Evolutionary conservation across 148 eudicot genomes (phyloP).

Genomic region (Chenopodium formosanum): DNA sequence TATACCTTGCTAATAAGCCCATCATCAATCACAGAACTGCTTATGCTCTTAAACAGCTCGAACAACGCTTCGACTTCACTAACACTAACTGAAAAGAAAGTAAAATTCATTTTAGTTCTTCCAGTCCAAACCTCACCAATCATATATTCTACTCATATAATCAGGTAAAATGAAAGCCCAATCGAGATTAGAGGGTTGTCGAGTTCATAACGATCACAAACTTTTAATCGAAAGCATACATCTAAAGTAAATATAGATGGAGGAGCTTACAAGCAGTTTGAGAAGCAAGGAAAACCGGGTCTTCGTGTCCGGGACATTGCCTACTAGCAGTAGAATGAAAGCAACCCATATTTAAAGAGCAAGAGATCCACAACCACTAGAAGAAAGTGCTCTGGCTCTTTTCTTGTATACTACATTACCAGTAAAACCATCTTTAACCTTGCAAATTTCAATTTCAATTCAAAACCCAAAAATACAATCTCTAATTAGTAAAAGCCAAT

Average conservation of each 20-base stretch:
- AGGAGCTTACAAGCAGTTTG: constrained; percentile 78
- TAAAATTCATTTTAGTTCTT: background rate
- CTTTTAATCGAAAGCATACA: background rate
- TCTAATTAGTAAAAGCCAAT: constrained; percentile 9
- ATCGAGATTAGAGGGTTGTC: background rate
- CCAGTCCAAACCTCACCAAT: background rate
- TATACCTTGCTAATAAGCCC: constrained; percentile 94
- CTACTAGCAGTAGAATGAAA: constrained; percentile 53
- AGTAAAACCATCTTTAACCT: constrained; percentile 45
- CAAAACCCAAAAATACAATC: background rate
- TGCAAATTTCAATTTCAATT: constrained; percentile 21
- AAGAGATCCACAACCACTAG: constrained; percentile 29
- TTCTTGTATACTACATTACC: constrained; percentile 29
- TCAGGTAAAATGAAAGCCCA: background rate
- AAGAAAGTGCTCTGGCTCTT: constrained; percentile 25
- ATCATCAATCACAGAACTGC: constrained; percentile 87
- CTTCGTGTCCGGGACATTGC: constrained; percentile 60
- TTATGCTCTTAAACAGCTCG: constrained; percentile 87
- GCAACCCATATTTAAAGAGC: constrained; percentile 66
- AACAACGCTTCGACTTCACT: constrained; percentile 99
- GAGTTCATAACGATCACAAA: background rate
- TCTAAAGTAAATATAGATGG: background rate
- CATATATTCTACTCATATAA: background rate
- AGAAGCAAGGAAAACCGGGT: constrained; percentile 68
- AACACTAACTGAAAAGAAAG: constrained; percentile 64